Percentiles rank a stretch among this genome's conserved stretches.
These are phyloP conservation scores for Ballota nigra DNA, from an alignment of 257 asterid species.

Conservation along the genomic window DNA sequence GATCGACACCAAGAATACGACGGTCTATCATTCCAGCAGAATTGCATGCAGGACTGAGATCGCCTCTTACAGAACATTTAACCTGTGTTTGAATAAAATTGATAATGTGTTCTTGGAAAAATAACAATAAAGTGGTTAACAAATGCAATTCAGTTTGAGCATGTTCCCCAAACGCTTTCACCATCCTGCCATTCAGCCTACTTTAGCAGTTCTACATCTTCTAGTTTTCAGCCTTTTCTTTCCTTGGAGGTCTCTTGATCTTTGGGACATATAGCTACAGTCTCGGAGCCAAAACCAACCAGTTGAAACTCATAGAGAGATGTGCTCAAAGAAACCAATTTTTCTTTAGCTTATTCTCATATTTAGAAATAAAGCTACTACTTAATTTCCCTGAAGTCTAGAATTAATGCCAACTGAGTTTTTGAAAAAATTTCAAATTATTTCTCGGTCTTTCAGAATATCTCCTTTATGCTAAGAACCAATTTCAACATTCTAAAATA, in stretches of 20 bases:
- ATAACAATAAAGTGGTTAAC: not conserved
- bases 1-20: slow-evolving; percentile 60
- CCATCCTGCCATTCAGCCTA: no score
- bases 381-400: not conserved
- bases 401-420: not conserved
- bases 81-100: slow-evolving; percentile 42
- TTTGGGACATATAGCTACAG: not conserved
- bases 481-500: not conserved
- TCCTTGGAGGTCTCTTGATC: not conserved
- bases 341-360: not conserved
- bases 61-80: slow-evolving; percentile 77
- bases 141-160: no score
- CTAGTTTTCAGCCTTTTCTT: not conserved
- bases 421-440: not conserved
- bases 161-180: no score
- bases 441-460: no score
- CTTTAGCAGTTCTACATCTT: not conserved
- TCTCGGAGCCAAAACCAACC: not conserved
- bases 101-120: not conserved
- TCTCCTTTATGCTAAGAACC: not conserved
- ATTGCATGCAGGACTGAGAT: slow-evolving; percentile 84
- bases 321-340: not conserved
- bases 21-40: slow-evolving; percentile 92
- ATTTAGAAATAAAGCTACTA: not conserved
- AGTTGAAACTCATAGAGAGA: not conserved